Evolutionary conservation across 352 stramenopile genomes (phyloP).

Genomic region (Pythium vanterpoolii): DNA sequence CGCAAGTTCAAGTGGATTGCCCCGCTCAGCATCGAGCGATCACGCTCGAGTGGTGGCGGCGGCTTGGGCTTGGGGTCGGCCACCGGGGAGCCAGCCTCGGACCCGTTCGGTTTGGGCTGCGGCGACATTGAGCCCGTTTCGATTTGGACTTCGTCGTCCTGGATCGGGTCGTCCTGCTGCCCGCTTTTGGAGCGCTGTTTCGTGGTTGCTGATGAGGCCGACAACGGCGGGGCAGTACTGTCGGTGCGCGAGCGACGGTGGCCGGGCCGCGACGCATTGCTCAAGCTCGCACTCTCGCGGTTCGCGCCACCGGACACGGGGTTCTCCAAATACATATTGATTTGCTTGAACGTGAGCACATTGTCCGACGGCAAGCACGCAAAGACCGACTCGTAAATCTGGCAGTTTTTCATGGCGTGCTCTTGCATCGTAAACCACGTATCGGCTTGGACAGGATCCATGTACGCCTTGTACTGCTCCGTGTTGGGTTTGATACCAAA

Average conservation of each 20-base stretch:
- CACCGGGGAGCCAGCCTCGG: neutral
- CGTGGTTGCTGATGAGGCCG: neutral
- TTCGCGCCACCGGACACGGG: too few relatives aligned
- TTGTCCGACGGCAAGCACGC: constrained; percentile 78
- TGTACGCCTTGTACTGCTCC: constrained; percentile 47
- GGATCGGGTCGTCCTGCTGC: constrained; percentile 19
- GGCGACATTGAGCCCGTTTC: constrained; percentile 7
- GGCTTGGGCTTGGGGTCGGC: neutral
- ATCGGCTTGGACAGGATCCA: constrained; percentile 52
- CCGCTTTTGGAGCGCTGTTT: constrained; percentile 10
- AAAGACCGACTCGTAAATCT: constrained; percentile 82
- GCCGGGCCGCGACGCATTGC: constrained; percentile 1
- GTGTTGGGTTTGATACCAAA: constrained; percentile 38
- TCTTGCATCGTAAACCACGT: constrained; percentile 67
- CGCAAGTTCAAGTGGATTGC: constrained; percentile 73
- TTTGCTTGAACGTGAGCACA: constrained; percentile 73
- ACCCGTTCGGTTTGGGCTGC: neutral
- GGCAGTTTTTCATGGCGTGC: constrained; percentile 58
- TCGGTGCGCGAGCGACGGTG: constrained; percentile 15
- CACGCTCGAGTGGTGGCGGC: constrained; percentile 20
- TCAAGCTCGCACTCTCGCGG: neutral
- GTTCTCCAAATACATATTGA: constrained; percentile 66
- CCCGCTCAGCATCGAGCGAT: constrained; percentile 50
- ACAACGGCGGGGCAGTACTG: neutral
- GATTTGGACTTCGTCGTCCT: constrained; percentile 18